These are phyloP conservation scores for Lachnellula occidentalis DNA, from an alignment of 2,329 filamentous ascomycete genomes.

Conservation along the genomic window DNA sequence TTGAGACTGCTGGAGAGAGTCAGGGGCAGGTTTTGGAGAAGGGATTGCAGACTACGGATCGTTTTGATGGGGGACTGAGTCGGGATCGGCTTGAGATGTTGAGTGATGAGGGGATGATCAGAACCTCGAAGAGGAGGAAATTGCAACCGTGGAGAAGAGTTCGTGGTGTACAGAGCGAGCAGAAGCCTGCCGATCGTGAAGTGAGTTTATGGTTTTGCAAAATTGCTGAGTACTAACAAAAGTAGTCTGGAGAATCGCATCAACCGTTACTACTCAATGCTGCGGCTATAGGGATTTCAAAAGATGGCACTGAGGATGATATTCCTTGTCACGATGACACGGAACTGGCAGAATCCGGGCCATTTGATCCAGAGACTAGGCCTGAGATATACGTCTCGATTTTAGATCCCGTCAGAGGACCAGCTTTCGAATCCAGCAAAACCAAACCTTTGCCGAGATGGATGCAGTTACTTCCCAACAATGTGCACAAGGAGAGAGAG, in stretches of 20 bases:
- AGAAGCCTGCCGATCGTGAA: neutral
- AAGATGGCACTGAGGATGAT: conserved; percentile 16
- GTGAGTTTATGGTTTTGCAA: neutral
- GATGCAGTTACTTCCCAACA: conserved; percentile 29
- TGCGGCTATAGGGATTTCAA: conserved; percentile 14
- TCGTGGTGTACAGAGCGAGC: conserved; percentile 1
- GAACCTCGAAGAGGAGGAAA: conserved; percentile 2
- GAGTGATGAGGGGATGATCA: conserved; percentile 18
- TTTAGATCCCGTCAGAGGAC: conserved; percentile 42
- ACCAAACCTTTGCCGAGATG: conserved; percentile 46
- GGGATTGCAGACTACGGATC: conserved; percentile 40
- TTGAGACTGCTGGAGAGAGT: conserved; percentile 31
- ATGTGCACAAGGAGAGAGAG: conserved; percentile 16
- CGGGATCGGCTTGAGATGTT: conserved; percentile 39
- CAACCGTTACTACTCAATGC: conserved; percentile 17
- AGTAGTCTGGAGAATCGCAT: conserved; percentile 2
- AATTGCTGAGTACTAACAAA: conserved; percentile 1
- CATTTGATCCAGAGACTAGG: neutral
- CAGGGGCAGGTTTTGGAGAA: conserved; percentile 34
- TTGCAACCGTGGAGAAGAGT: conserved; percentile 7
- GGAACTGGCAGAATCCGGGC: conserved; percentile 4
- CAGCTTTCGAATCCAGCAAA: conserved; percentile 42
- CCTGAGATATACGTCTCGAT: conserved; percentile 45
- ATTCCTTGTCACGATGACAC: conserved; percentile 9
- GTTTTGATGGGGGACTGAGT: conserved; percentile 42